phyloP scores from a whole-genome alignment of 768 basidiomycete genomes.

The Termitomyces sp. region DNA sequence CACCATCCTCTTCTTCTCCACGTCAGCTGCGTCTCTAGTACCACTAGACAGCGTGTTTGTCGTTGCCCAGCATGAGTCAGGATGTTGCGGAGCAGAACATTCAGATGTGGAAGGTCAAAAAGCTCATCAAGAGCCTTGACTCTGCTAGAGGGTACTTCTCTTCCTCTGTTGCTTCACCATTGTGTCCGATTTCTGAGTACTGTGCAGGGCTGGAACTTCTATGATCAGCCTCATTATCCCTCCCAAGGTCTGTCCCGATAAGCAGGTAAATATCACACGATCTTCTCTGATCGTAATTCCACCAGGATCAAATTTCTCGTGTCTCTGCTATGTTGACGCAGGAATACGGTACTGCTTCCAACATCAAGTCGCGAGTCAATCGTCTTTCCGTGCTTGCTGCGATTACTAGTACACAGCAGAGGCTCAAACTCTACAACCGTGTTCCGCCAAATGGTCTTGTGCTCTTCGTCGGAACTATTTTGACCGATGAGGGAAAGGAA shows the following conservation, averaged over 20 bases:
- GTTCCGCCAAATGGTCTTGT: conserved; percentile 97
- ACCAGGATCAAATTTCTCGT: conserved; percentile 89
- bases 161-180: conserved; percentile 4
- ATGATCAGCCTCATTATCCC: conserved; percentile 99
- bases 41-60: conserved; percentile 26
- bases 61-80: conserved; percentile 67
- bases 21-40: conserved; percentile 24
- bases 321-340: conserved; percentile 95
- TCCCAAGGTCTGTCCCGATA: conserved; percentile 62
- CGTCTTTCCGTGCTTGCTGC: conserved; percentile 96
- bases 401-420: conserved; percentile 97
- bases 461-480: conserved; percentile 95
- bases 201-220: conserved; percentile 83
- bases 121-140: conserved; percentile 98
- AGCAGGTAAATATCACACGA: conserved; percentile 3
- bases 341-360: conserved; percentile 98
- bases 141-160: conserved; percentile 75
- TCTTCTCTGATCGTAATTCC: conserved; percentile 8
- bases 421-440: conserved; percentile 93
- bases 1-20: conserved; percentile 11
- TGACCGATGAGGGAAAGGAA: conserved; percentile 98
- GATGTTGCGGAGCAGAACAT: conserved; percentile 92
- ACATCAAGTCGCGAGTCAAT: conserved; percentile 99
- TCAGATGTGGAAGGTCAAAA: conserved; percentile 98
- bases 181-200: conserved; percentile 20